Evolutionary conservation across 192 early-diverging fungal genomes (phyloP), one percentile per base, ranked within the genome.

Genomic region (Phlyctochytrium arcticum): DNA sequence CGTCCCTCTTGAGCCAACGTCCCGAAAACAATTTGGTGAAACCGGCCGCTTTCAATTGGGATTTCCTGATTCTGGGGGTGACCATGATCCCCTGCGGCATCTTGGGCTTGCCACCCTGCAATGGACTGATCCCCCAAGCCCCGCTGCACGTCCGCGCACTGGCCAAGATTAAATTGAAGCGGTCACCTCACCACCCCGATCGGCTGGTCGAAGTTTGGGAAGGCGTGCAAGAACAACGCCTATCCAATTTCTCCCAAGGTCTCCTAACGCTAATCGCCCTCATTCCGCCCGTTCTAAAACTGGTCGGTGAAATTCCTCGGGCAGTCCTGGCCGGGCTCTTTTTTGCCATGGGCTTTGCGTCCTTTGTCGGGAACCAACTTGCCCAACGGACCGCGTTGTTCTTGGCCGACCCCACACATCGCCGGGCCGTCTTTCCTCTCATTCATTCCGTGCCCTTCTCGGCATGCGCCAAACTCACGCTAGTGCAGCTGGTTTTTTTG

Each of bases 41-140:
- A 46, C 67, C 67, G 5, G 9, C 67, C 1, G 60, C 67, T n/a
- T 69, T 34, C 60, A 61, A 69, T 48, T 69, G 42, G 34, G 67
- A 69, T 50, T 62, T 69, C 35, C n/a, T 69, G 15, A 33, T 69
- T 5, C 2, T 69, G 36, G 67, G 67, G 12, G 21, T 69, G 15
- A 33, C 60, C 6, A 55, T 62, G 59, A 44, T 62, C 7, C 58
- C 54, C 3, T 62, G 59, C 32, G 67, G 36, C n/a, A 7, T 69
- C 27, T 36, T 69, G 29, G 67, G 67, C 4, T 9, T 68, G 3
- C 67, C 67, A 1, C 2, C 47, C 7, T 37, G 37, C 51, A 53
- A 69, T 34, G 67, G 67, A 4, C 50, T 69, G 36, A 69, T 69
- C 39, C 67, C 67, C 6, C 67, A 69, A 34, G 67, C 67, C 4